These are phyloP conservation scores for Neurospora sp. DNA, from an alignment of 2,329 filamentous ascomycete species.

Conservation along the genomic window DNA sequence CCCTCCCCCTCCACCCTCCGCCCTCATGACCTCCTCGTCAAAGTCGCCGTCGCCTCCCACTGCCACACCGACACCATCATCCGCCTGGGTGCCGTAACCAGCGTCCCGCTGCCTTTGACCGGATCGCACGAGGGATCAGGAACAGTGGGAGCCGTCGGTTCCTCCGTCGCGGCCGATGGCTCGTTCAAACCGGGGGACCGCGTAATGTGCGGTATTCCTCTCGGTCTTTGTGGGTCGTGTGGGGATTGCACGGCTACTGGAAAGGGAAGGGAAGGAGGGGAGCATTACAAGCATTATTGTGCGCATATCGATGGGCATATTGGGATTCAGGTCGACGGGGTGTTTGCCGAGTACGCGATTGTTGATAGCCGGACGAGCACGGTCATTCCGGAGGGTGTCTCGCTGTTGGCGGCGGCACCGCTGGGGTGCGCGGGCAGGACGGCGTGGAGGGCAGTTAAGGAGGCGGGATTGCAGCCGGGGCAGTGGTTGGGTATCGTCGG, in stretches of 20 bases:
- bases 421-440: conserved; percentile 46
- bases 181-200: conserved; percentile 40
- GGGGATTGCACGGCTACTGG: conserved; percentile 33
- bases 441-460: conserved; percentile 35
- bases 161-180: conserved; percentile 24
- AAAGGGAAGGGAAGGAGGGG: conserved; percentile 20
- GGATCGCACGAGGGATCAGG: conserved; percentile 49
- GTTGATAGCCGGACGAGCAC: conserved; percentile 37
- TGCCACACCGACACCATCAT: conserved; percentile 56
- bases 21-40: conserved; percentile 47
- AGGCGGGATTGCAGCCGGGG: conserved; percentile 25
- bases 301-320: conserved; percentile 30
- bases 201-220: conserved; percentile 45
- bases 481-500: conserved; percentile 36
- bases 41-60: conserved; percentile 47
- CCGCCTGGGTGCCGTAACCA: conserved; percentile 33
- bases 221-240: conserved; percentile 43
- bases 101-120: conserved; percentile 37
- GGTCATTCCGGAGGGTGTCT: conserved; percentile 36
- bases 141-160: conserved; percentile 39
- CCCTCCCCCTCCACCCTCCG: conserved; percentile 40
- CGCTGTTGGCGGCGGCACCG: conserved; percentile 41
- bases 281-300: conserved; percentile 45
- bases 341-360: conserved; percentile 45
- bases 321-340: conserved; percentile 42